Evolutionary conservation across 176 grass and related monocot genomes (phyloP).

Genomic region (Themeda triandra): DNA sequence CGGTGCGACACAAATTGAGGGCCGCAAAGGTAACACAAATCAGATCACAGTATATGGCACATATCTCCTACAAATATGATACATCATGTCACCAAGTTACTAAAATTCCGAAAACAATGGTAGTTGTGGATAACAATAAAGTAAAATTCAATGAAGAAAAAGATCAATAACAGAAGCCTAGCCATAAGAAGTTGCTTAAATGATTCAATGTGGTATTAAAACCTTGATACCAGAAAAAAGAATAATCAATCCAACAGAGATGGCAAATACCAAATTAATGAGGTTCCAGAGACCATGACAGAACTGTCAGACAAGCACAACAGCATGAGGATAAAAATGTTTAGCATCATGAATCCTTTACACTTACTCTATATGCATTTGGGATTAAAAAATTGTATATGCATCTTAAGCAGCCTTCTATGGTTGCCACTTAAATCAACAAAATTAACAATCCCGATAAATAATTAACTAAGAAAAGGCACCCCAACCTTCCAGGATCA

Average conservation of each 20-base stretch:
- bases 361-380: not conserved
- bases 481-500: not conserved
- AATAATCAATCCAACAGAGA: not conserved
- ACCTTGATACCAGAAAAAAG: not conserved
- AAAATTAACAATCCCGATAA: not conserved
- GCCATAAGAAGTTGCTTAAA: not conserved
- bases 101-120: not conserved
- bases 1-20: too few species aligned
- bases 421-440: not conserved
- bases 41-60: too few species aligned
- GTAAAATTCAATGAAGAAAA: conserved; percentile 6
- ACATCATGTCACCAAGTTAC: not conserved
- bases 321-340: not conserved
- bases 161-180: not conserved
- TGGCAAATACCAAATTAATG: not conserved
- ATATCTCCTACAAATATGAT: too few species aligned
- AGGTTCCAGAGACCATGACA: not conserved
- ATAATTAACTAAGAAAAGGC: not conserved
- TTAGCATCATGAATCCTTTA: not conserved
- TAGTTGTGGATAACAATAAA: not conserved
- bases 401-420: not conserved
- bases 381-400: too few species aligned
- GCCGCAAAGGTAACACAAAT: too few species aligned
- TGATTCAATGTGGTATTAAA: not conserved
- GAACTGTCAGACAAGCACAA: not conserved